Evolutionary conservation across 768 basidiomycete species (phyloP).

Genomic region (Suillus lakei): DNA sequence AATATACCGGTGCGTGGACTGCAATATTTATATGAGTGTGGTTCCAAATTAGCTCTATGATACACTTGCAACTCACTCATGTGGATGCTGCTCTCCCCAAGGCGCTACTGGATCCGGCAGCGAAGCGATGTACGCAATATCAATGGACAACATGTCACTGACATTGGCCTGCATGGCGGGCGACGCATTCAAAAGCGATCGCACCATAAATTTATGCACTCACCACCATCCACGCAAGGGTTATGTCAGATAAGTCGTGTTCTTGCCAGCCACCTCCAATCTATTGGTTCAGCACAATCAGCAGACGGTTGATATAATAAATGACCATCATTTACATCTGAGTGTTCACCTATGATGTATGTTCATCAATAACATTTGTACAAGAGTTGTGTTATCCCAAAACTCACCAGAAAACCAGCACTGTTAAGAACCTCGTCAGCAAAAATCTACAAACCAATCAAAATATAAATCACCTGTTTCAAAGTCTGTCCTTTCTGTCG

Average conservation of each 20-base stretch:
- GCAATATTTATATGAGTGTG: neutral
- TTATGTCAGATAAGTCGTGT: constrained; percentile 71
- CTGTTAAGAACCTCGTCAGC: constrained; percentile 33
- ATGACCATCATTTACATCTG: constrained; percentile 19
- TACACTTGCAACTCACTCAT: constrained; percentile 51
- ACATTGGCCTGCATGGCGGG: constrained; percentile 53
- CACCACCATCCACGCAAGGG: constrained; percentile 69
- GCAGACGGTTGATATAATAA: constrained; percentile 1
- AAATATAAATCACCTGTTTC: constrained; percentile 53
- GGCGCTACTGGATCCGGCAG: constrained; percentile 55
- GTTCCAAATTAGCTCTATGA: neutral
- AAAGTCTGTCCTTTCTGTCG: constrained; percentile 59
- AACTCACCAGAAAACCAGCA: constrained; percentile 73
- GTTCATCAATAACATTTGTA: neutral
- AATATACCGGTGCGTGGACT: constrained; percentile 65
- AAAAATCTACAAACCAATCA: neutral
- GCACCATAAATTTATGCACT: constrained; percentile 23
- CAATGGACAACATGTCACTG: constrained; percentile 57
- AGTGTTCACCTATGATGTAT: constrained; percentile 33
- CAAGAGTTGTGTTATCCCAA: neutral
- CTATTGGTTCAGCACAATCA: constrained; percentile 35
- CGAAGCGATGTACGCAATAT: constrained; percentile 54
- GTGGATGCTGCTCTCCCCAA: constrained; percentile 68
- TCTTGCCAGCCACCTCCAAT: constrained; percentile 71
- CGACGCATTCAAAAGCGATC: neutral